Evolutionary conservation across 2,329 filamentous ascomycete species (phyloP), one percentile per base, ranked within the genome.

Genomic region (Nigrospora oryzae): DNA sequence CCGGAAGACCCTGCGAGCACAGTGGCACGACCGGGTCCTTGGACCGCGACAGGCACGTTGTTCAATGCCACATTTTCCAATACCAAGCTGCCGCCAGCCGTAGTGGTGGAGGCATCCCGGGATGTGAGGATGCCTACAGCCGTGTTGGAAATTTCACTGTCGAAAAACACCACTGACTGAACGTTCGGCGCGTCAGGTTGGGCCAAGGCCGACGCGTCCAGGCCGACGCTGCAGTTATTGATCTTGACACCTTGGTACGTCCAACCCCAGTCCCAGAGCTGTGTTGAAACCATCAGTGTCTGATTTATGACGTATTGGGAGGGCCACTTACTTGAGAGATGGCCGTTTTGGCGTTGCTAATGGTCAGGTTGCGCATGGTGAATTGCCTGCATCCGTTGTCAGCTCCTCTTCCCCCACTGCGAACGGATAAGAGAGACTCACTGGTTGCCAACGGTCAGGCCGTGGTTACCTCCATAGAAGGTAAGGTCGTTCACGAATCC

Each of bases 241-340:
- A 87, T 77, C 23, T 63, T 68, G 16, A 86, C 59, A 17, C 75
- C 79, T 63, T 85, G 84, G 68, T 86, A 85, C 5, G 79, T 83
- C 81, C 83, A 89, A 1, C 79, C 76, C 85, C 84, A 89, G 60
- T 84, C 78, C 84, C 84, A 89, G 49, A 83, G 75, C 23, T 28
- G 7, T 10, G 23, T 28, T 28, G 23, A 5, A 23, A 28, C 23
- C 23, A 10, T 28, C 23, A 28, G 23, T 28, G 4, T 28, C 23
- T 10, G 2, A 7, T 28, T 10, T 7, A 28, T 10, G 23, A 28
- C 23, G 7, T 10, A 5, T 28, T 6, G 10, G 23, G 23, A 28
- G 23, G 23, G 23, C 5, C 39, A 7, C 23, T 6, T 28, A 28
- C 23, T 68, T 86, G 81, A 59, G 74, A 76, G 46, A 88, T 79